These are phyloP conservation scores for Sechiopsis laciniata DNA, from an alignment of 306 rosid genomes.

Conservation along the genomic window DNA sequence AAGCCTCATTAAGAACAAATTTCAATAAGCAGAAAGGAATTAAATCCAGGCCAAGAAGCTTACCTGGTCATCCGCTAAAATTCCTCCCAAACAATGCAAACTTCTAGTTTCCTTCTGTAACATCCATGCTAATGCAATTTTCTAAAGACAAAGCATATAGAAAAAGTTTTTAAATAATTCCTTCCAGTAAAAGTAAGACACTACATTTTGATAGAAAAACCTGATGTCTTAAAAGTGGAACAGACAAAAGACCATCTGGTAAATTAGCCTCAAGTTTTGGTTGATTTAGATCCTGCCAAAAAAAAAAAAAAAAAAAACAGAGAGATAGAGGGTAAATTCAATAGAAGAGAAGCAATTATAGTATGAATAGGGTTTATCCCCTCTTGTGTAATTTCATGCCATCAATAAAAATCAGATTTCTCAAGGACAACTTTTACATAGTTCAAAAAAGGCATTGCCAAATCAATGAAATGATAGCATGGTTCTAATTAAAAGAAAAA, in stretches of 20 bases:
- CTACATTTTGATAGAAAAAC: constrained; percentile 36
- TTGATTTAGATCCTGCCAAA: constrained; percentile 77
- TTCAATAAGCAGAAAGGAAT: constrained; percentile 5
- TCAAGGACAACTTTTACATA: too few species aligned
- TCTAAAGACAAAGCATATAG: constrained; percentile 40
- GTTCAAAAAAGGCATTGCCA: not conserved
- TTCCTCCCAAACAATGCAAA: constrained; percentile 95
- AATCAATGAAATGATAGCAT: constrained; percentile 1
- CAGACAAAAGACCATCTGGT: constrained; percentile 78
- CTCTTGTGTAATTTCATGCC: not conserved
- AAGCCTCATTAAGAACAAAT: constrained; percentile 22
- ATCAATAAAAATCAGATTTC: not conserved
- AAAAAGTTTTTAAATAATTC: constrained; percentile 14
- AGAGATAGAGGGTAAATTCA: not conserved
- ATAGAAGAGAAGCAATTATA: not conserved
- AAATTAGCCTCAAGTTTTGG: constrained; percentile 58
- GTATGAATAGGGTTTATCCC: not conserved
- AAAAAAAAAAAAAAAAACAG: constrained; percentile 23
- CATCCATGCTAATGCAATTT: constrained; percentile 97
- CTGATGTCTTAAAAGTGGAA: constrained; percentile 91
- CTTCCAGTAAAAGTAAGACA: constrained; percentile 8
- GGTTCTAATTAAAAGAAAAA: not conserved
- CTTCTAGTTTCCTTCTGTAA: constrained; percentile 87
- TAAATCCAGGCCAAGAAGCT: constrained; percentile 23
- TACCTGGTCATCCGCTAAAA: constrained; percentile 98